A percentile compares a stretch with the other conserved stretches of the same genome.
These are phyloP conservation scores for Fagopyrum homotropicum DNA, from an alignment of 148 eudicot genomes.

Conservation along the genomic window DNA sequence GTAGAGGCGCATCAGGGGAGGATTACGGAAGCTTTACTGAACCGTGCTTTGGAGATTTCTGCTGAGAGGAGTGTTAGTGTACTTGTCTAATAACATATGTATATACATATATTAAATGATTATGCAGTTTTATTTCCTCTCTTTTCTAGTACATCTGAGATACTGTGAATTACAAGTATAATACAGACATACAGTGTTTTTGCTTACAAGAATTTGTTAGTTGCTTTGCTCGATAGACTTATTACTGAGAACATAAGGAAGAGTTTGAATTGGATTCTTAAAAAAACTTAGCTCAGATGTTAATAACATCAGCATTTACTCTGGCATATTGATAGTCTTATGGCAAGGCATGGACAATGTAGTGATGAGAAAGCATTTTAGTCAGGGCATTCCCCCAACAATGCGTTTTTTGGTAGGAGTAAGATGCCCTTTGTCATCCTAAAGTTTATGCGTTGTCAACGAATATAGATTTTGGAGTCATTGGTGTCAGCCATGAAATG, in stretches of 20 bases:
- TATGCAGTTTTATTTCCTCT: neutral
- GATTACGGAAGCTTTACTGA: conserved; percentile 49
- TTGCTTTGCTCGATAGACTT: neutral
- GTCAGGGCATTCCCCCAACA: neutral
- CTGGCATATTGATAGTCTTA: neutral
- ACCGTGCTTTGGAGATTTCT: conserved; percentile 51
- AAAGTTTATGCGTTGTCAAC: too few relatives aligned
- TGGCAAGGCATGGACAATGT: neutral
- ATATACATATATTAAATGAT: neutral
- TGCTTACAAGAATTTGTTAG: too few relatives aligned
- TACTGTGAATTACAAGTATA: neutral
- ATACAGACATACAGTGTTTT: neutral
- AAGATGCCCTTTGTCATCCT: too few relatives aligned
- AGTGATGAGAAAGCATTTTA: neutral
- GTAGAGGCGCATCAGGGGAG: conserved; percentile 67
- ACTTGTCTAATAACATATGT: neutral
- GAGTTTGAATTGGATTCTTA: neutral
- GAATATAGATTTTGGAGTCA: too few relatives aligned
- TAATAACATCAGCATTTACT: neutral
- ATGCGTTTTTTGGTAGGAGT: too few relatives aligned
- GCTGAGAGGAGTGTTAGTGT: conserved; percentile 45
- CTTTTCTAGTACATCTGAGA: neutral
- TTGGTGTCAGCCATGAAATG: too few relatives aligned
- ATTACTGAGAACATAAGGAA: neutral
- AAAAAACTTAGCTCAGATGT: neutral